A percentile compares a stretch with the other conserved stretches of the same genome.
These are phyloP conservation scores for Liriodendron chinense DNA, from an alignment of 164 flowering plant genomes.

Conservation along the genomic window DNA sequence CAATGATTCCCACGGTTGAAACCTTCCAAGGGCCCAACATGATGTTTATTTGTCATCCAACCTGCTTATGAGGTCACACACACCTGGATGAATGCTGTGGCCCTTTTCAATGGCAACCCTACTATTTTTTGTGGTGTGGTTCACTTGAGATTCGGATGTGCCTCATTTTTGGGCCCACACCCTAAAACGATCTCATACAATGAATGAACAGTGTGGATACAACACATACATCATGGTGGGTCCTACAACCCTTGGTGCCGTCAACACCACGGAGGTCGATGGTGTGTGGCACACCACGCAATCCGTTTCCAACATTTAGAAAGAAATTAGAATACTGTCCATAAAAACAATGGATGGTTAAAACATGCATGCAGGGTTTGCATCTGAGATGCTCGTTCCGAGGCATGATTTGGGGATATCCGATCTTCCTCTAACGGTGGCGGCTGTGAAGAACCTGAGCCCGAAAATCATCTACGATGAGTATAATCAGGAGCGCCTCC, in stretches of 20 bases:
- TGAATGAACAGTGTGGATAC: background rate
- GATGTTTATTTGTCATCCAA: no score
- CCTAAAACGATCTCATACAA: background rate
- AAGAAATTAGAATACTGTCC: background rate
- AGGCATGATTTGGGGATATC: conserved; percentile 6
- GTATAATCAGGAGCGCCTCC: conserved; percentile 24
- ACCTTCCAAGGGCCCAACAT: no score
- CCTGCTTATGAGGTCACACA: no score
- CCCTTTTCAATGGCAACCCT: no score
- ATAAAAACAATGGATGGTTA: background rate
- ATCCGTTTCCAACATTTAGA: background rate
- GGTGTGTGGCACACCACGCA: no score
- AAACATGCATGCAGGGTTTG: conserved; percentile 17
- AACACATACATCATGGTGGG: background rate
- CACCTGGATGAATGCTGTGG: no score
- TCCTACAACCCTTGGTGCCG: background rate
- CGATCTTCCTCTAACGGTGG: conserved; percentile 19
- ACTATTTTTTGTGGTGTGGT: no score
- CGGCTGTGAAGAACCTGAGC: conserved; percentile 24
- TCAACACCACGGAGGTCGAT: no score
- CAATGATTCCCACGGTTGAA: no score
- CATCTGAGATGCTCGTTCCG: conserved; percentile 15
- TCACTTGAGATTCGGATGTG: no score
- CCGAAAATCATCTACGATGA: conserved; percentile 24
- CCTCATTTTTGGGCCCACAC: no score